Evolutionary conservation across 306 rosid species (phyloP).

Genomic region (Rubus parviflorus): DNA sequence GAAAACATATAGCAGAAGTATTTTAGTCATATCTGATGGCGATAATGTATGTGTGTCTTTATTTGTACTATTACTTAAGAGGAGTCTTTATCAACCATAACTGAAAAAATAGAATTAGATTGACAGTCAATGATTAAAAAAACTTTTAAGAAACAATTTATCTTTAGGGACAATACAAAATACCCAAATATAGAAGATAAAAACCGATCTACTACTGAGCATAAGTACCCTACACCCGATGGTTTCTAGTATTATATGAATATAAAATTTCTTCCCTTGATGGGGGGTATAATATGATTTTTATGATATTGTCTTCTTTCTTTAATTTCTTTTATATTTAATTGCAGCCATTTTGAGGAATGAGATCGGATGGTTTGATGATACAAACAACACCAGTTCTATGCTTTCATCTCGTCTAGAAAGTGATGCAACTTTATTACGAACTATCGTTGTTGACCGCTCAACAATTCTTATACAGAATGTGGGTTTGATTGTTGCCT

Average conservation of each 20-base stretch:
- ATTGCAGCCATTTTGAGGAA: constrained; percentile 87
- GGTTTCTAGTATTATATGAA: not conserved
- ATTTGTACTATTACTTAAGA: not conserved
- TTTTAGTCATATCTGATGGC: not conserved
- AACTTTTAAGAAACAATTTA: not conserved
- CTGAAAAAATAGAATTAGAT: not conserved
- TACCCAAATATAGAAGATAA: not conserved
- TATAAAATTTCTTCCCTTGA: not conserved
- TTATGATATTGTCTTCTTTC: not conserved
- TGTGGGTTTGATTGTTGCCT: constrained; percentile 72
- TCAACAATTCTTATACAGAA: constrained; percentile 81
- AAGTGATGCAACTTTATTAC: constrained; percentile 72
- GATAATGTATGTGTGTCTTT: not conserved
- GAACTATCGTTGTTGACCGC: constrained; percentile 86
- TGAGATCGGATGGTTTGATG: constrained; percentile 97
- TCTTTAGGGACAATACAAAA: not conserved
- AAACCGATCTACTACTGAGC: not conserved
- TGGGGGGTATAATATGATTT: not conserved
- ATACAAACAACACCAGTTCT: constrained; percentile 73
- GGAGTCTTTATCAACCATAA: not conserved
- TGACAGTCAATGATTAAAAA: not conserved
- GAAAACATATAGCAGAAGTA: not conserved
- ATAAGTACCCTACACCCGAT: not conserved
- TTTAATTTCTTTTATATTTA: constrained; percentile 16
- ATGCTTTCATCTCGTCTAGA: constrained; percentile 90